Evolutionary conservation across 306 rosid species (phyloP).

Genomic region (Chamaecrista fasciculata): DNA sequence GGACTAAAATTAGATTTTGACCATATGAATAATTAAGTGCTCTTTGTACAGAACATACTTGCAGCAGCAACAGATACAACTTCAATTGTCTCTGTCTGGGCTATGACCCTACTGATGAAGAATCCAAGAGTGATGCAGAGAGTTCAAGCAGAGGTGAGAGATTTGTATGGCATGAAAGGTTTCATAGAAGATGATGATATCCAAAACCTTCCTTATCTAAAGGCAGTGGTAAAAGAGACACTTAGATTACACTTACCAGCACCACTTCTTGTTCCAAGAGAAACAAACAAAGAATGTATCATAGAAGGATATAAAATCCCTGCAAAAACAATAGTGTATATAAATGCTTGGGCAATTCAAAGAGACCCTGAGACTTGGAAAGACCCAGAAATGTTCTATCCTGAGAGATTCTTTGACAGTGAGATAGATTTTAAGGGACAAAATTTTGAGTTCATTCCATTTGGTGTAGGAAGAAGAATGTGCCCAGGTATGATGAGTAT

Average conservation of each 20-base stretch:
- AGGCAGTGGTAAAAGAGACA: background rate
- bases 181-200: background rate
- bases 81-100: background rate
- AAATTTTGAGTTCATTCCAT: slow-evolving; percentile 6
- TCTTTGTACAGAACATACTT: background rate
- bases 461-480: slow-evolving; percentile 27
- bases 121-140: background rate
- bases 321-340: background rate
- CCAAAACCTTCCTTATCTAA: background rate
- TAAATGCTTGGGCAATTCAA: slow-evolving; percentile 10
- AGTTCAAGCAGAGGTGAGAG: background rate
- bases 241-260: background rate
- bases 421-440: background rate
- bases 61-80: background rate
- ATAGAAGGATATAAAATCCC: background rate
- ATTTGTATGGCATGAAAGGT: background rate
- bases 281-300: background rate
- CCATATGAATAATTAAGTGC: no score
- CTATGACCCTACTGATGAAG: background rate
- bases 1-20: no score
- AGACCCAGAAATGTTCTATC: background rate
- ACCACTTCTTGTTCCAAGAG: background rate
- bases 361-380: background rate
- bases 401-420: background rate
- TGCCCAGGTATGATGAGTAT: slow-evolving; percentile 25